These are phyloP conservation scores for Trichosporon coremiiforme DNA, from an alignment of 1,284 basidiomycete genomes.

Conservation along the genomic window DNA sequence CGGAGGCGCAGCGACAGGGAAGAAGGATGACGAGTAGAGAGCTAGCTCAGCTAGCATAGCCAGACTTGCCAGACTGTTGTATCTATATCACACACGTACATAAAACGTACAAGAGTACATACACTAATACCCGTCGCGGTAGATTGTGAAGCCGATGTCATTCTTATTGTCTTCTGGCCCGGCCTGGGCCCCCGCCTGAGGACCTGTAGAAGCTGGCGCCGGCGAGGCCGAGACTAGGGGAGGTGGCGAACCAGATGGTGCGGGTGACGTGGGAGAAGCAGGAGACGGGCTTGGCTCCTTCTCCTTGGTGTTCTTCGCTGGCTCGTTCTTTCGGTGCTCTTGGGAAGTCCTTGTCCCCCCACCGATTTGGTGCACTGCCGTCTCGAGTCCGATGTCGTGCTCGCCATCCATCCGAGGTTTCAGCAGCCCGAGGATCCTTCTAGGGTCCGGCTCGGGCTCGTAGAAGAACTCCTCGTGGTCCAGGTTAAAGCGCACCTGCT, in stretches of 20 bases:
- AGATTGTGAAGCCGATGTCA: slow-evolving; percentile 18
- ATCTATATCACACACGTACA: slow-evolving; percentile 10
- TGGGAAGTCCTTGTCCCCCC: neutral
- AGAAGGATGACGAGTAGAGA: slow-evolving; percentile 11
- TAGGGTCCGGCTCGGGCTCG: slow-evolving; percentile 3
- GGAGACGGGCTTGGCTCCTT: neutral
- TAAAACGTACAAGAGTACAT: slow-evolving; percentile 13
- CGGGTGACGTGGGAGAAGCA: neutral
- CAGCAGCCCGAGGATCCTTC: neutral
- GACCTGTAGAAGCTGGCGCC: neutral
- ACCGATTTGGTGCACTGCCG: neutral
- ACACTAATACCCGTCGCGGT: slow-evolving; percentile 16
- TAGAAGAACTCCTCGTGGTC: slow-evolving; percentile 13
- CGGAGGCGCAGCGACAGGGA: neutral
- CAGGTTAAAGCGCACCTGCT: slow-evolving; percentile 4
- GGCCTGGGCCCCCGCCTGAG: neutral
- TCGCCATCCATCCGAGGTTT: neutral
- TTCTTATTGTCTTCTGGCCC: neutral
- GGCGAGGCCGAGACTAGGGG: neutral
- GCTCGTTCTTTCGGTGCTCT: neutral
- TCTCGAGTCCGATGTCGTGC: neutral
- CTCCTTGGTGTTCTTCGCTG: neutral
- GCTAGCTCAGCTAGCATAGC: neutral
- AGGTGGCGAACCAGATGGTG: too few relatives aligned
- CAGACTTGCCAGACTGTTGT: neutral